Evolutionary conservation across 306 rosid species (phyloP), one percentile per base, ranked within the genome.

Genomic region (Prunus salicina): DNA sequence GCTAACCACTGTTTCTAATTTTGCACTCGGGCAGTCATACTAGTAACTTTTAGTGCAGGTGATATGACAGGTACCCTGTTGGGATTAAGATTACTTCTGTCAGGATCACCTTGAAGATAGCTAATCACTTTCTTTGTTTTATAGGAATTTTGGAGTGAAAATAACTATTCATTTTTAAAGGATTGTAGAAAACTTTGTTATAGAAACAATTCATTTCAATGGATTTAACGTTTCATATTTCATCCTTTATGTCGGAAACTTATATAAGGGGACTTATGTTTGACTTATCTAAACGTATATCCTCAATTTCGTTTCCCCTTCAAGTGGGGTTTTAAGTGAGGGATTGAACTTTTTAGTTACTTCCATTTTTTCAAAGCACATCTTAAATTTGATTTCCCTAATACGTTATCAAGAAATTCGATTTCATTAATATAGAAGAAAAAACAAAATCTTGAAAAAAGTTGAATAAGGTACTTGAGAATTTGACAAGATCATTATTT

Each of bases 381-480:
- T 71, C 63, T 50, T n/a, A 28, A 11, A 19, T n/a, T 12, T n/a
- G 30, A 52, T 4, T 70, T 71, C 28, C 12, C n/a, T 71, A 53
- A 18, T 71, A 28, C 6, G 24, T 68, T 4, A 3, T 47, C 14
- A 28, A 47, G 27, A 46, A 24, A 5, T 24, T 47, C 15, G 58
- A 27, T 68, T 19, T 16, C 38, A 1, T 14, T 9, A 14, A 27
- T 73, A 73, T 46, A 63, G 46, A 25, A n/a, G 27, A 15, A 25
- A 62, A 25, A 62, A 24, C 15, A 61, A 62, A 28, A 2, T 27
- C 65, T 24, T 25, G 45, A 32, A 10, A 22, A 66, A 3, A 24
- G 30, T 53, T 53, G 15, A 65, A 38, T 38, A 66, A 38, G 20
- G 45, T 72, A 63, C 67, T 51, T 64, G 47, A 79, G n/a, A 64